Conservation (phyloP, 495 filamentous ascomycete genomes). For the Penicillium riverlandense region DNA sequence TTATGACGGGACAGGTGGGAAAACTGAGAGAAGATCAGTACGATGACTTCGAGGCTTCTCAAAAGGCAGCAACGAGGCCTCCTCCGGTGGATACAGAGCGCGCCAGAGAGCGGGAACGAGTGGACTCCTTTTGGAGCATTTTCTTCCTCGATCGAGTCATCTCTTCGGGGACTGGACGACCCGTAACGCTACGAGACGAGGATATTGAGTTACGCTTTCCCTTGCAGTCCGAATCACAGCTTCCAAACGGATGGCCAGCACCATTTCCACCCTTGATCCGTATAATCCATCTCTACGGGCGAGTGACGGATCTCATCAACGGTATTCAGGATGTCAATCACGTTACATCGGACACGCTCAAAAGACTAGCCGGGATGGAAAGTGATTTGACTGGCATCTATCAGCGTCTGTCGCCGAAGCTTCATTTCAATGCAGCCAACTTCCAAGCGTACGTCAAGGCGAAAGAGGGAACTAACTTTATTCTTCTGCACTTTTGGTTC, state of each 20-base stretch:
- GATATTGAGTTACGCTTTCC: slow-evolving; percentile 77
- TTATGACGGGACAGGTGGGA: slow-evolving; percentile 39
- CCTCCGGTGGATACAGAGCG: slow-evolving; percentile 32
- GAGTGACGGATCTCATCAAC: slow-evolving; percentile 76
- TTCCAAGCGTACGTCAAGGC: slow-evolving; percentile 70
- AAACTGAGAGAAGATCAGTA: slow-evolving; percentile 37
- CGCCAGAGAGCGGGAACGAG: slow-evolving; percentile 61
- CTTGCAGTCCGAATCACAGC: slow-evolving; percentile 49
- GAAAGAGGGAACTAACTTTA: slow-evolving; percentile 74
- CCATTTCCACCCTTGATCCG: slow-evolving; percentile 73
- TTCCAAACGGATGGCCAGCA: slow-evolving; percentile 57
- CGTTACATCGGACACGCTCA: slow-evolving; percentile 62
- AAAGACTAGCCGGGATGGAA: slow-evolving; percentile 64
- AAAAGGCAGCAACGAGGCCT: slow-evolving; percentile 11
- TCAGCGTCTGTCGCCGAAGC: slow-evolving; percentile 58
- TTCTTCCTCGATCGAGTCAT: slow-evolving; percentile 82
- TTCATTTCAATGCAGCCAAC: slow-evolving; percentile 74
- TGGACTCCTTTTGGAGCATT: slow-evolving; percentile 80
- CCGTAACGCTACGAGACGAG: slow-evolving; percentile 71
- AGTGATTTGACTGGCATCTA: slow-evolving; percentile 72
- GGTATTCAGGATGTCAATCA: slow-evolving; percentile 70
- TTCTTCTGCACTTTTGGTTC: slow-evolving; percentile 88
- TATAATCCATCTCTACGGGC: slow-evolving; percentile 76
- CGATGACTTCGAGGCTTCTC: slow-evolving; percentile 26
- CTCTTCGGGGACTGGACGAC: slow-evolving; percentile 73